These are phyloP conservation scores for Zymoseptoria pseudotritici DNA, from an alignment of 2,329 filamentous ascomycete species.

Conservation along the genomic window DNA sequence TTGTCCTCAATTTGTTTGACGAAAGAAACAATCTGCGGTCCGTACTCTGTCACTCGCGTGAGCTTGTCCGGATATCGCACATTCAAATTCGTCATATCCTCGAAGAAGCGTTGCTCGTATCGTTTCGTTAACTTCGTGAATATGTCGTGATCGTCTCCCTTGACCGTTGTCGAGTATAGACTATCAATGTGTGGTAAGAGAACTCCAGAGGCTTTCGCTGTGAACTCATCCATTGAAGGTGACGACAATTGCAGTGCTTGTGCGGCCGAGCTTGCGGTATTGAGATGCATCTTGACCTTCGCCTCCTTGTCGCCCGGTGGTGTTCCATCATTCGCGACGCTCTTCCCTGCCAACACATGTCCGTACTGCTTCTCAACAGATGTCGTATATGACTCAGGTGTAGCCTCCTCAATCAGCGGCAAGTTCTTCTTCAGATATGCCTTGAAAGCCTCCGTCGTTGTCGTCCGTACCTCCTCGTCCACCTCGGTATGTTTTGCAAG, in stretches of 20 bases:
- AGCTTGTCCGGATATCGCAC: conserved; percentile 73
- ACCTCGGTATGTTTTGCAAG: conserved; percentile 44
- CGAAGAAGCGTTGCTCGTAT: conserved; percentile 80
- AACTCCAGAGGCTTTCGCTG: conserved; percentile 56
- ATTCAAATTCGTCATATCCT: conserved; percentile 81
- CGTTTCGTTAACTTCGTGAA: conserved; percentile 80
- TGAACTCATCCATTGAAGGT: conserved; percentile 40
- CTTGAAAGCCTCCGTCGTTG: conserved; percentile 45
- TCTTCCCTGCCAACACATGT: conserved; percentile 47
- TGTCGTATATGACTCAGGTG: conserved; percentile 41
- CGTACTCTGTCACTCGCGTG: conserved; percentile 88
- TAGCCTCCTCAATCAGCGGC: conserved; percentile 40
- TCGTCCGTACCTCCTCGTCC: conserved; percentile 41
- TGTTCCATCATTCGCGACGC: conserved; percentile 45
- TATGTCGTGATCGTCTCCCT: conserved; percentile 60
- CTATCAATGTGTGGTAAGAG: conserved; percentile 75
- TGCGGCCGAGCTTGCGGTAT: conserved; percentile 50
- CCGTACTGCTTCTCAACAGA: conserved; percentile 47
- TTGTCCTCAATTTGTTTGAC: conserved; percentile 77
- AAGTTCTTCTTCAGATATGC: conserved; percentile 63
- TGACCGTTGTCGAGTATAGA: conserved; percentile 49
- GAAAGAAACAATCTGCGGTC: conserved; percentile 77
- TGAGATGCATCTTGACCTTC: conserved; percentile 85
- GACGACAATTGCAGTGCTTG: conserved; percentile 38
- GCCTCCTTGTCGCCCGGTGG: conserved; percentile 68